Conservation (phyloP, 2,329 filamentous ascomycete species). For the Microsporum ferrugineum region DNA sequence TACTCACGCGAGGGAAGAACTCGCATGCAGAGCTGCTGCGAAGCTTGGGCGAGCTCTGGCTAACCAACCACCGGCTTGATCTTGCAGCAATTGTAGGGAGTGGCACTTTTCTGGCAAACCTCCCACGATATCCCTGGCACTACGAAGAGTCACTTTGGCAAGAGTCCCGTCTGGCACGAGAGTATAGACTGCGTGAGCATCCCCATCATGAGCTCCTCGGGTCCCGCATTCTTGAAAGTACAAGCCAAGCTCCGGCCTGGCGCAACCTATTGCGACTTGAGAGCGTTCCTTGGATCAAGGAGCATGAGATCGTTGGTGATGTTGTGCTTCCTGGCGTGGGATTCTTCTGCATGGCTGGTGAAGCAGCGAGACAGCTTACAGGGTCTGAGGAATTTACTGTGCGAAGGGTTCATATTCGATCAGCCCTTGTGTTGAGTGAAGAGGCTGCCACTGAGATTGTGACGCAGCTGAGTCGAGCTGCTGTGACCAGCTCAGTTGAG, state of each 20-base stretch:
- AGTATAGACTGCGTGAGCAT: conserved; percentile 14
- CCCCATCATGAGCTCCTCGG: conserved; percentile 18
- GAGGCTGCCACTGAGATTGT: no score
- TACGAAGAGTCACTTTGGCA: conserved; percentile 15
- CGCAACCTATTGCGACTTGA: conserved; percentile 28
- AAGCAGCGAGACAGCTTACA: conserved; percentile 22
- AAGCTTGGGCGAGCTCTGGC: no score
- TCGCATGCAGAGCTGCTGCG: no score
- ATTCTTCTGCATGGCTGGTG: conserved; percentile 34
- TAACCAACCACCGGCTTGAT: background rate
- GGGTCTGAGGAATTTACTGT: no score
- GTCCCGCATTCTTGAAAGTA: no score
- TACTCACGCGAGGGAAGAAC: no score
- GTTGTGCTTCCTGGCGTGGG: conserved; percentile 35
- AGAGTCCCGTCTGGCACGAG: conserved; percentile 15
- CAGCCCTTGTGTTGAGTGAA: no score
- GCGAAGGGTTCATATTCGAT: no score
- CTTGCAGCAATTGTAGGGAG: background rate
- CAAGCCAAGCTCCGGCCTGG: conserved; percentile 20
- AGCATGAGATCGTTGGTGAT: conserved; percentile 31
- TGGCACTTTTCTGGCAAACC: conserved; percentile 13
- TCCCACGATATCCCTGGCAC: conserved; percentile 19
- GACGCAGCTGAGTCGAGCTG: no score
- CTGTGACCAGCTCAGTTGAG: no score
- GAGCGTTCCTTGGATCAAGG: conserved; percentile 30